These are phyloP conservation scores for Cytospora leucostoma DNA, from an alignment of 2,329 filamentous ascomycete genomes.

Conservation along the genomic window DNA sequence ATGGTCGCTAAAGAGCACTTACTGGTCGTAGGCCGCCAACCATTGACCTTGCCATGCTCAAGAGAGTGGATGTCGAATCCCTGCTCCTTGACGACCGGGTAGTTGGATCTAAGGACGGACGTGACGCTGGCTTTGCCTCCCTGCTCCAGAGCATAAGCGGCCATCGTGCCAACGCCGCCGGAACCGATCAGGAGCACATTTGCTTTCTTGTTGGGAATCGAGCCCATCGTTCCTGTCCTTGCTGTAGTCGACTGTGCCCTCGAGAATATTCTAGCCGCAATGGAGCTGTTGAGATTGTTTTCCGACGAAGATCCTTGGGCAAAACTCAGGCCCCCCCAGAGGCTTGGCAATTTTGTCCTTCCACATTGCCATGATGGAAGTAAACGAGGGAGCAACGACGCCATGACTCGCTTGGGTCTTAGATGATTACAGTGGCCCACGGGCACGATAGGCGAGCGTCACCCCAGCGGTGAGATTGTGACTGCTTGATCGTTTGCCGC, in stretches of 20 bases:
- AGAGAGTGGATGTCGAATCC: conserved; percentile 58
- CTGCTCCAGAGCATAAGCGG: conserved; percentile 54
- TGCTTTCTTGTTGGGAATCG: conserved; percentile 24
- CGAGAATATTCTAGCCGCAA: not conserved
- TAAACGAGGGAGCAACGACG: not conserved
- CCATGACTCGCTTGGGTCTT: conserved; percentile 8
- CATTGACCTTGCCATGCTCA: conserved; percentile 53
- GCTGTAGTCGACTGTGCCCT: conserved; percentile 1
- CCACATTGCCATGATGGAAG: conserved; percentile 13
- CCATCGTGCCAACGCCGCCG: conserved; percentile 59
- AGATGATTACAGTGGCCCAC: not conserved
- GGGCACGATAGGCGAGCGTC: not conserved
- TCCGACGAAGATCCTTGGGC: not conserved
- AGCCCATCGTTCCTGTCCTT: conserved; percentile 11
- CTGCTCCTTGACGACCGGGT: conserved; percentile 44
- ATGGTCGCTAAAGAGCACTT: conserved; percentile 25
- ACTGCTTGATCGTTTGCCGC: not conserved
- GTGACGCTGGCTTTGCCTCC: conserved; percentile 55
- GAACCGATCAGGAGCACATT: conserved; percentile 55
- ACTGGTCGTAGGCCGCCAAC: conserved; percentile 51
- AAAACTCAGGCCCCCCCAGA: not conserved
- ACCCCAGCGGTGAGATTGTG: not conserved
- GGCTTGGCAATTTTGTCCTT: conserved; percentile 2
- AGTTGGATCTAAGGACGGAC: conserved; percentile 59
- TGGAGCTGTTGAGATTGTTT: not conserved